Base-by-base conservation (phyloP, 768 basidiomycete species). In the Boletus edulis region DNA sequence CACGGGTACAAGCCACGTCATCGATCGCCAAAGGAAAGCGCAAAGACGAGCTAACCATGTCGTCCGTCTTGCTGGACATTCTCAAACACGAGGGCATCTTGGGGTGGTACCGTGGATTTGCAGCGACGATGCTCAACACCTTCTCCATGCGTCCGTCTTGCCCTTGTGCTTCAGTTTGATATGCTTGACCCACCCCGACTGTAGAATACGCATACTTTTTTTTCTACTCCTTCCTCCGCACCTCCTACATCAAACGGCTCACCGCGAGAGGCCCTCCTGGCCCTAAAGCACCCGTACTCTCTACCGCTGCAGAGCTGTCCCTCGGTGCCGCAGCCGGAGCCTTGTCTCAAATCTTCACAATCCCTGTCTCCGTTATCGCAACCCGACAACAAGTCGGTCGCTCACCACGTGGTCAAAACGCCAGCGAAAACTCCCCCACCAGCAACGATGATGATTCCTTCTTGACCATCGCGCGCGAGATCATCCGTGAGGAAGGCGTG, bases 171-270 rank as follows among this genome's bases (percentile, higher is more conserved):
- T 42, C 43, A 37, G 37, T 24, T 3, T 22, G 31, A n/a, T 32
- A 47, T 32, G 15, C 57, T 32, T 22, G 38, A 31, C 45, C n/a
- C 27, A 32, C 18, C 42, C 20, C 24, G n/a, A 4, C 32, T 31
- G 12, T 58, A 97, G 95, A 97, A 84, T 98, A 95, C 67, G 96
- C 97, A 24, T 99, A 99, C 76, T 99, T 99, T 80, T 98, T 96
- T 81, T 98, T 97, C 77, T 98, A 98, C 71, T 90, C 94, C 20
- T 79, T 94, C 71, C 89, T 98, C 24, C 84, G 97, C 60, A 84
- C 80, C 20, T 80, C 89, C 5, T 94, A 94, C 73, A 82, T 89
- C 62, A 86, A 83, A 64, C 82, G 91, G 17, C 73, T 92, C 46
- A 73, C 80, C 12, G 73, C 78, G 18, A 82, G 78, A 51, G 76